Percentiles rank a stretch among this genome's conserved stretches.
Conservation (phyloP, 345 rosid genomes). For the Acer negundo region DNA sequence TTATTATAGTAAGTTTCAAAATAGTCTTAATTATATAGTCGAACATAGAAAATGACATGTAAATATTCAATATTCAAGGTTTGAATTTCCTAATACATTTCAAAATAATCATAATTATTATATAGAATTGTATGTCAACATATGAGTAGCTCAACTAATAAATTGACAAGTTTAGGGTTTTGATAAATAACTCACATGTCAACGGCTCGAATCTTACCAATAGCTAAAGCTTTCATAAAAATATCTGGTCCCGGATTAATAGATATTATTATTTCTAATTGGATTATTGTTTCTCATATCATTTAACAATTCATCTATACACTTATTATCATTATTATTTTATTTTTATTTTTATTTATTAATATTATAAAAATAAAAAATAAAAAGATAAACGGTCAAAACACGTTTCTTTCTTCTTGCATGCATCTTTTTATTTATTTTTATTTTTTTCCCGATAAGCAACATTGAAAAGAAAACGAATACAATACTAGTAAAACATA, state of each 20-base stretch:
- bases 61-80: no score
- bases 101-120: background rate
- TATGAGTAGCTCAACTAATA: no score
- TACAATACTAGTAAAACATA: background rate
- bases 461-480: background rate
- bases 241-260: no score
- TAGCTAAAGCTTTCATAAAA: no score
- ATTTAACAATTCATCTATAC: background rate
- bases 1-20: no score
- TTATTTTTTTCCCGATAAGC: background rate
- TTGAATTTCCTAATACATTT: background rate
- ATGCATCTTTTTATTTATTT: background rate
- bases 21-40: no score
- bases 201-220: no score
- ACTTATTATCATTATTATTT: background rate
- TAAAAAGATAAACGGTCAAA: constrained; percentile 16
- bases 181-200: rapidly evolving
- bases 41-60: no score
- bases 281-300: background rate
- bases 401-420: constrained; percentile 26
- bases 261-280: no score
- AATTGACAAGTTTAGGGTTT: no score
- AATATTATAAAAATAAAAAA: background rate
- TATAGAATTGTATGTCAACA: no score
- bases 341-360: no score